Percentiles rank a stretch among this genome's conserved stretches.
Evolutionary conservation across 2,329 filamentous ascomycete genomes (phyloP).

Genomic region (Nectriaceae sp.): DNA sequence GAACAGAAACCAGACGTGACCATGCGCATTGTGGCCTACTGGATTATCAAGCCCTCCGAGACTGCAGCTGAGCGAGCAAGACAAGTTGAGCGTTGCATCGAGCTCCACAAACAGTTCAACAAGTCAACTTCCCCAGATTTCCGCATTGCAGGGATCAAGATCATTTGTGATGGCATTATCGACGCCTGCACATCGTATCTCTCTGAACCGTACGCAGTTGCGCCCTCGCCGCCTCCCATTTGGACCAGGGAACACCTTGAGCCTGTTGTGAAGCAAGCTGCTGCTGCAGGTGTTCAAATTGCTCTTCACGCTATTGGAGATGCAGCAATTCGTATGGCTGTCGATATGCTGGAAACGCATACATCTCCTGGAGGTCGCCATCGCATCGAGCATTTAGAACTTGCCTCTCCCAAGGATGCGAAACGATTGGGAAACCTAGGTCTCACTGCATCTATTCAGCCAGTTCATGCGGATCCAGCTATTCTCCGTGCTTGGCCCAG

Average conservation of each 20-base stretch:
- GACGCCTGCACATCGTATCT: constrained; percentile 64
- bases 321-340: constrained; percentile 54
- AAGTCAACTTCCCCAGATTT: constrained; percentile 39
- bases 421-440: constrained; percentile 55
- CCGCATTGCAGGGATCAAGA: constrained; percentile 61
- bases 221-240: constrained; percentile 47
- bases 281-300: constrained; percentile 55
- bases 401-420: constrained; percentile 56
- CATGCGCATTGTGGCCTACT: constrained; percentile 56
- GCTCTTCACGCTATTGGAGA: constrained; percentile 67
- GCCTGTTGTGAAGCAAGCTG: constrained; percentile 55
- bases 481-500: constrained; percentile 61
- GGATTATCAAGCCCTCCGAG: constrained; percentile 54
- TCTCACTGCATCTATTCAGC: constrained; percentile 59
- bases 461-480: constrained; percentile 59
- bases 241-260: constrained; percentile 55
- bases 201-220: constrained; percentile 54
- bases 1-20: constrained; percentile 28
- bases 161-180: constrained; percentile 64
- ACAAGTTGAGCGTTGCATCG: constrained; percentile 53
- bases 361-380: constrained; percentile 50
- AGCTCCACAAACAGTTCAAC: constrained; percentile 40
- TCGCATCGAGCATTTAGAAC: constrained; percentile 65
- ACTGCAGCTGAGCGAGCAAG: constrained; percentile 41
- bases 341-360: constrained; percentile 52